phyloP scores from a whole-genome alignment of 2,329 filamentous ascomycete species.

The Neofusicoccum laricinum region DNA sequence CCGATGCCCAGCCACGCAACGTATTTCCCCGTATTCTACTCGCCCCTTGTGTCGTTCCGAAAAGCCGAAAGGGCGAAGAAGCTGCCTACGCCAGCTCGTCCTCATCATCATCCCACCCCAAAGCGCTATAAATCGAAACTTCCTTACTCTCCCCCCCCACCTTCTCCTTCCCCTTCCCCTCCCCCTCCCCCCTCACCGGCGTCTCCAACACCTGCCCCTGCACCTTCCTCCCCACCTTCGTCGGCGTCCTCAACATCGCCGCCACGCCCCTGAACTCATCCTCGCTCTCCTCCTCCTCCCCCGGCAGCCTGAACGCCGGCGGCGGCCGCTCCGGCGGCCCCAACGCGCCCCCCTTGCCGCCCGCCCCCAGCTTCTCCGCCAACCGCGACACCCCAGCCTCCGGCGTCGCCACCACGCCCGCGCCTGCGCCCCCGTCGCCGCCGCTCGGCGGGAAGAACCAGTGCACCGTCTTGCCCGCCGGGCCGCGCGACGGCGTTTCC shows the following conservation, averaged over 20 bases:
- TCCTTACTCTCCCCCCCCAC: conserved; percentile 12
- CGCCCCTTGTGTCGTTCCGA: too few species aligned
- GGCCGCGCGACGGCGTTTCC: conserved; percentile 44
- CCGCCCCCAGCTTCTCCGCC: not conserved
- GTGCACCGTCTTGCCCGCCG: conserved; percentile 26
- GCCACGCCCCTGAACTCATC: not conserved
- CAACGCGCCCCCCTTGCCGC: not conserved
- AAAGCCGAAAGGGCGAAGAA: not conserved
- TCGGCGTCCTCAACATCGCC: conserved; percentile 16
- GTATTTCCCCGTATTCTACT: too few species aligned
- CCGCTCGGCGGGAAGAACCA: not conserved
- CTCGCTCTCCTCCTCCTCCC: not conserved
- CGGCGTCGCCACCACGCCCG: not conserved
- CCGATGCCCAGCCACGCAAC: too few species aligned
- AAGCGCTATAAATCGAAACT: conserved; percentile 37
- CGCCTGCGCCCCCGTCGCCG: not conserved
- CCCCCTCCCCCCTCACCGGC: conserved; percentile 20
- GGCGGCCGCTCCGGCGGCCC: not conserved
- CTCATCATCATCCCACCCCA: conserved; percentile 41
- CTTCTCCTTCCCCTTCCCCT: conserved; percentile 11
- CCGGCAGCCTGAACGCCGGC: not conserved
- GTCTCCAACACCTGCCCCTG: conserved; percentile 22
- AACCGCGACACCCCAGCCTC: not conserved
- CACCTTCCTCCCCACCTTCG: conserved; percentile 6
- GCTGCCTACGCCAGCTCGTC: conserved; percentile 30